Base-by-base conservation (phyloP, 2,329 filamentous ascomycete genomes). In the Colletotrichum higginsianum region DNA sequence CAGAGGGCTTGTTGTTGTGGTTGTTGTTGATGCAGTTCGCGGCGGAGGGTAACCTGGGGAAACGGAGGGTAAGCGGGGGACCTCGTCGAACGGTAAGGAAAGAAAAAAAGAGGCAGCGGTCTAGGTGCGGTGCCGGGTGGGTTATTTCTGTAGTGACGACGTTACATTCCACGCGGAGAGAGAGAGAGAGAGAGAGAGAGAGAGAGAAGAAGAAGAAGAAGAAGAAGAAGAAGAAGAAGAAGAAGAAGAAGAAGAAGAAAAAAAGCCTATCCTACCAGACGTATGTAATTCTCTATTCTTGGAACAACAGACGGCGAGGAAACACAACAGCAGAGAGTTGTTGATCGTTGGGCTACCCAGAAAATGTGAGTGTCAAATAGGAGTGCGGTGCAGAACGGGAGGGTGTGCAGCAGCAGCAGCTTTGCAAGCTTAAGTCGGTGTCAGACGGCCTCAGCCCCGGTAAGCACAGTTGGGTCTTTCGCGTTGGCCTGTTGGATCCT, bases 1-100 rank as follows among this genome's bases (percentile, higher is more conserved):
- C 55, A 40, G 46, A 44, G 42, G 46, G 53, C 35, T 56, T 66
- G 38, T 66, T 68, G 64, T 71, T 35, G 55, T 58, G 60, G 89
- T 89, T 77, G 66, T 75, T 67, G 58, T 65, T 40, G 65, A 68
- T 56, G 66, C 26, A 63, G 49, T 64, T 55, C 57, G 61, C 30
- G 23, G 47, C 42, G 66, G 49, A 69, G 44, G 40, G 65, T 62
- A 66, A 71, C 57, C 71, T 62, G 55, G 63, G 55, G 66, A 62
- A 71, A 66, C 63, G 55, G 49, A 49, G 44, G 18, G 56, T 56
- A 55, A 65, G 74, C 61, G 72, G 65, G 68, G 65, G 65, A 26
- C 23, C 38, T 57, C 46, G 57, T 68, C 44, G 35, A 63, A 50
- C 52, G 50, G 53, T 23, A 9, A 35, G 11, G 40, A 68, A 55